Evolutionary conservation across 805 yeast species (phyloP).

Genomic region (Candida odintsovae): DNA sequence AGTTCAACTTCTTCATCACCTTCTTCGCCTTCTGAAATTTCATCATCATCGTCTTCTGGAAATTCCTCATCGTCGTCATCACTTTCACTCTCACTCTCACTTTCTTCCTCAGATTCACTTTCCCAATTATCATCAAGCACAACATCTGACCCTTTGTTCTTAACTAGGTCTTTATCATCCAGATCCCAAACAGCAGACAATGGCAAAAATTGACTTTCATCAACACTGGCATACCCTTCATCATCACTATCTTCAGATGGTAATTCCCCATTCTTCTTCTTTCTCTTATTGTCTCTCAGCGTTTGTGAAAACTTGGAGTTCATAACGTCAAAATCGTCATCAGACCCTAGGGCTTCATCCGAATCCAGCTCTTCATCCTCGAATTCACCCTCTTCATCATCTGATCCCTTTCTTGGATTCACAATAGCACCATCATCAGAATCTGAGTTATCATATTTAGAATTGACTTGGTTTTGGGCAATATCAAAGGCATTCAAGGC

Average conservation of each 20-base stretch:
- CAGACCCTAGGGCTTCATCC: conserved; percentile 86
- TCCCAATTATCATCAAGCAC: conserved; percentile 20
- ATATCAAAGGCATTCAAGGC: conserved; percentile 47
- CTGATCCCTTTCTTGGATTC: conserved; percentile 28
- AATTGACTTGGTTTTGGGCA: conserved; percentile 25
- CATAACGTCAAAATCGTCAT: conserved; percentile 59
- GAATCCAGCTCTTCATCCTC: conserved; percentile 72
- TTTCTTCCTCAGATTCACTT: conserved; percentile 21
- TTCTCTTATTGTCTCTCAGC: conserved; percentile 48
- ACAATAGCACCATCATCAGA: conserved; percentile 33
- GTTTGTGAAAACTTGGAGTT: conserved; percentile 67
- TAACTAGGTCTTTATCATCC: conserved; percentile 49
- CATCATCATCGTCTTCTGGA: conserved; percentile 39
- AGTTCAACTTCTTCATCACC: conserved; percentile 40
- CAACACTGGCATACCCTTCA: conserved; percentile 68
- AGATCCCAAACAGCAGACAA: conserved; percentile 87
- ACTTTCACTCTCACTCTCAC: conserved; percentile 20
- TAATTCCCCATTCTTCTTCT: conserved; percentile 23
- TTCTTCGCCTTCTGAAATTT: conserved; percentile 33
- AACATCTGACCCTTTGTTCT: conserved; percentile 21
- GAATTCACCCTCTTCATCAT: conserved; percentile 29
- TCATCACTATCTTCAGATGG: conserved; percentile 37
- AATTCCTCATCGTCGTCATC: conserved; percentile 33
- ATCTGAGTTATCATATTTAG: conserved; percentile 28
- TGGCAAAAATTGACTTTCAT: conserved; percentile 68